Evolutionary conservation across 2,329 filamentous ascomycete genomes (phyloP).

Genomic region (Claviceps paspali): DNA sequence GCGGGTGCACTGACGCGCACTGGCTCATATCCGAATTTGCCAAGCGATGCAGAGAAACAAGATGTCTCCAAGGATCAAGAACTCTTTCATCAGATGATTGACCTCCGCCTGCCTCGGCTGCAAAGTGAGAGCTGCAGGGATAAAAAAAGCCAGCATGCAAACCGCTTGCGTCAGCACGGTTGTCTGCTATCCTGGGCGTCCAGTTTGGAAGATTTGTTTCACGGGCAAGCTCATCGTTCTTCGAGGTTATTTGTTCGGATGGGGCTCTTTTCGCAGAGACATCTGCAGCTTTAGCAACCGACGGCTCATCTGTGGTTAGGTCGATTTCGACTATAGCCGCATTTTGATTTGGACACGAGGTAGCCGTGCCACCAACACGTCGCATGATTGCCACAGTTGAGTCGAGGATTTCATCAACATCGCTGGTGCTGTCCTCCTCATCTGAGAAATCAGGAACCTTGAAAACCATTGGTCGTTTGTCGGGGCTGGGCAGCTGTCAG

Average conservation of each 20-base stretch:
- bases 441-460: slow-evolving; percentile 28
- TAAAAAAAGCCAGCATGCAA: too few species aligned
- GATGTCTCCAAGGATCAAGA: neutral
- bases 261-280: neutral
- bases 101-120: too few species aligned
- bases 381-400: slow-evolving; percentile 14
- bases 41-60: neutral
- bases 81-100: neutral
- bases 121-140: too few species aligned
- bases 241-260: neutral
- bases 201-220: neutral
- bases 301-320: slow-evolving; percentile 8
- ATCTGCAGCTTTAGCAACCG: neutral
- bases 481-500: slow-evolving; percentile 10
- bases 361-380: slow-evolving; percentile 15
- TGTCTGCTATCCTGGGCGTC: neutral
- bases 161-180: too few species aligned
- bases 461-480: slow-evolving; percentile 18
- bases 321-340: slow-evolving; percentile 9
- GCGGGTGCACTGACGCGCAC: neutral
- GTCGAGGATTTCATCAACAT: slow-evolving; percentile 13
- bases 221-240: neutral
- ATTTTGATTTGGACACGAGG: slow-evolving; percentile 7
- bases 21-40: neutral
- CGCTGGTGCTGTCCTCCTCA: slow-evolving; percentile 14